Evolutionary conservation across 345 rosid species (phyloP).

Genomic region (Camelina hispida): DNA sequence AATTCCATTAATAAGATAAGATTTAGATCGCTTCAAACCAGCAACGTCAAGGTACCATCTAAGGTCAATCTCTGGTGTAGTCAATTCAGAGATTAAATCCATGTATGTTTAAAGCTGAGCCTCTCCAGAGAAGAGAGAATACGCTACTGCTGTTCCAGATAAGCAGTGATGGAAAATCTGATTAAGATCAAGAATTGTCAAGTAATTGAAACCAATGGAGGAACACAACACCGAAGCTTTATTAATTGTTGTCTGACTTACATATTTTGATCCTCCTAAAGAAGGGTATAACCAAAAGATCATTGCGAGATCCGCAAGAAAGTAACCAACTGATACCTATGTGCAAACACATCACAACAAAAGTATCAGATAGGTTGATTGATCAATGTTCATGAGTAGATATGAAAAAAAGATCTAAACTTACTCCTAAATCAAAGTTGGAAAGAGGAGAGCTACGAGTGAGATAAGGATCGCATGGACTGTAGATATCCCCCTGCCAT

Average conservation of each 20-base stretch:
- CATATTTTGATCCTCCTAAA: slow-evolving; percentile 87
- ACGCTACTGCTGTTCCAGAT: slow-evolving; percentile 68
- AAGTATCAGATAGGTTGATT: neutral
- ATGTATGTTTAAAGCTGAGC: slow-evolving; percentile 83
- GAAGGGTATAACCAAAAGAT: slow-evolving; percentile 84
- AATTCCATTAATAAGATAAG: slow-evolving; percentile 80
- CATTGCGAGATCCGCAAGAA: slow-evolving; percentile 78
- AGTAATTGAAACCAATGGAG: slow-evolving; percentile 10
- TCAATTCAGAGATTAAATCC: slow-evolving; percentile 85
- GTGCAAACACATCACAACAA: neutral
- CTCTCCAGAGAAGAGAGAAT: slow-evolving; percentile 77
- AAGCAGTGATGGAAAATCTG: slow-evolving; percentile 83
- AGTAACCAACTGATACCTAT: slow-evolving; percentile 92
- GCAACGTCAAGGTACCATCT: slow-evolving; percentile 89
- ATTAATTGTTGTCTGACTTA: slow-evolving; percentile 47
- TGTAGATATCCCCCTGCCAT: slow-evolving; percentile 80
- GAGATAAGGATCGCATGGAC: slow-evolving; percentile 73
- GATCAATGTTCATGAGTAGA: neutral
- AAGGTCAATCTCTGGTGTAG: slow-evolving; percentile 85
- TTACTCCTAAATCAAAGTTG: slow-evolving; percentile 76
- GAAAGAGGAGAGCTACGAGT: slow-evolving; percentile 68
- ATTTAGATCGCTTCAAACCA: slow-evolving; percentile 77
- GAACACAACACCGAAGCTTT: neutral
- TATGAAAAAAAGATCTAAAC: slow-evolving; percentile 13
- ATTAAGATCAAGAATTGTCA: slow-evolving; percentile 24